A percentile compares a stretch with the other conserved stretches of the same genome.
phyloP scores from a whole-genome alignment of 352 stramenopile species.

The Pythium brachiatum region DNA sequence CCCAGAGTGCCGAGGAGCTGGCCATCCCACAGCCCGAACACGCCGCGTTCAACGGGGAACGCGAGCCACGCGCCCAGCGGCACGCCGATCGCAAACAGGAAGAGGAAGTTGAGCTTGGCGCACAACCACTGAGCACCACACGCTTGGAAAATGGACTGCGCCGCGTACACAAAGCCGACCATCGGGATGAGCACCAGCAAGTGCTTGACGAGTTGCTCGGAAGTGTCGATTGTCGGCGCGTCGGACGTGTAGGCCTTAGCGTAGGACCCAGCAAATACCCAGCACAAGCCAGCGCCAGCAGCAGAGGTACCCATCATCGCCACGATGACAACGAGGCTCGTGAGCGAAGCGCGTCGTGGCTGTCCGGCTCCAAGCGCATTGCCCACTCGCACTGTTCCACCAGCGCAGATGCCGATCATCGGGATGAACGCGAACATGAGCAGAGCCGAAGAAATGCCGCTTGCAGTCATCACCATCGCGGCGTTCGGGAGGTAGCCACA shows the following conservation, averaged over 20 bases:
- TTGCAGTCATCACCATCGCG: slow-evolving; percentile 41
- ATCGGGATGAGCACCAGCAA: slow-evolving; percentile 21
- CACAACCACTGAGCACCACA: slow-evolving; percentile 25
- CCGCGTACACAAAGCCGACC: slow-evolving; percentile 10
- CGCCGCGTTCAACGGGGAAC: slow-evolving; percentile 14
- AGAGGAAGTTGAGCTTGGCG: slow-evolving; percentile 29
- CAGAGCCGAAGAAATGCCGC: slow-evolving; percentile 47
- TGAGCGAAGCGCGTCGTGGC: slow-evolving; percentile 19
- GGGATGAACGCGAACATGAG: slow-evolving; percentile 28
- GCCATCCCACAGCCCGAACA: slow-evolving; percentile 35
- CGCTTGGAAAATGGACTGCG: slow-evolving; percentile 27
- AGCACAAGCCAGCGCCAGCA: slow-evolving; percentile 12
- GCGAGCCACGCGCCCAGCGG: slow-evolving; percentile 27
- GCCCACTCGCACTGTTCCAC: slow-evolving; percentile 30
- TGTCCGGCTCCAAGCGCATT: slow-evolving; percentile 32
- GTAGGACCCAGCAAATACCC: slow-evolving; percentile 15
- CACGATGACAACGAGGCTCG: slow-evolving; percentile 15
- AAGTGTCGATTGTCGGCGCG: slow-evolving; percentile 6
- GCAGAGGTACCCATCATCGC: background rate
- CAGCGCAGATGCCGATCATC: slow-evolving; percentile 21
- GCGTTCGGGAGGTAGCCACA: slow-evolving; percentile 53
- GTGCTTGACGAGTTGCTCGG: slow-evolving; percentile 3
- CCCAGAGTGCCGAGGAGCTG: slow-evolving; percentile 22
- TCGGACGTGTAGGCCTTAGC: slow-evolving; percentile 26
- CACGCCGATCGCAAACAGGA: slow-evolving; percentile 27